These are phyloP conservation scores for Fraxinus anomala DNA, from an alignment of 257 asterid genomes.

Conservation along the genomic window DNA sequence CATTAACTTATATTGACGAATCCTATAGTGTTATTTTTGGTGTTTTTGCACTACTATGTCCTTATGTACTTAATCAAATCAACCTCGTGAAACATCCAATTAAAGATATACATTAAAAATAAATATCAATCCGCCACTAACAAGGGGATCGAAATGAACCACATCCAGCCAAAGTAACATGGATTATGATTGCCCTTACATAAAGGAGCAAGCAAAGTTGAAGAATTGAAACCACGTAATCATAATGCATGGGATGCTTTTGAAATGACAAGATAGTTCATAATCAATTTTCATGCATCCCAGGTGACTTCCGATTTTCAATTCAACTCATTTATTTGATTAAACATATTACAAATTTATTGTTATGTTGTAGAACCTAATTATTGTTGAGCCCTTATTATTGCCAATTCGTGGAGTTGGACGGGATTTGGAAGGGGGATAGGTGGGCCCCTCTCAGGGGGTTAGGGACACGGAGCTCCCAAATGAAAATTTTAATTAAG, in stretches of 20 bases:
- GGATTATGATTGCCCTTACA: constrained; percentile 18
- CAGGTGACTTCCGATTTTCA: constrained; percentile 15
- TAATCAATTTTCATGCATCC: constrained; percentile 36
- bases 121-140: not conserved
- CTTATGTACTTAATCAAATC: not conserved
- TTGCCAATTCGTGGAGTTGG: too few relatives aligned
- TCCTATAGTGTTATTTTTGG: too few relatives aligned
- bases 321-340: not conserved
- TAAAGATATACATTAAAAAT: not conserved
- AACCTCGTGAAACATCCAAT: not conserved
- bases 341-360: not conserved
- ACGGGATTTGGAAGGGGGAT: too few relatives aligned
- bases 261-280: constrained; percentile 15
- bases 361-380: too few relatives aligned
- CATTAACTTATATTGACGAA: too few relatives aligned
- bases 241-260: constrained; percentile 58
- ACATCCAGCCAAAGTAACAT: constrained; percentile 14
- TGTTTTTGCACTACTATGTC: too few relatives aligned
- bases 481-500: too few relatives aligned
- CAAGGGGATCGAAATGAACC: not conserved
- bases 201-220: constrained; percentile 1
- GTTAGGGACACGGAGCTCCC: too few relatives aligned
- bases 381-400: too few relatives aligned
- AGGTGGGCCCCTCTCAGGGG: too few relatives aligned
- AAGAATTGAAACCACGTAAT: constrained; percentile 36